These are phyloP conservation scores for Cladophialophora immunda DNA, from an alignment of 2,329 filamentous ascomycete species.

Conservation along the genomic window DNA sequence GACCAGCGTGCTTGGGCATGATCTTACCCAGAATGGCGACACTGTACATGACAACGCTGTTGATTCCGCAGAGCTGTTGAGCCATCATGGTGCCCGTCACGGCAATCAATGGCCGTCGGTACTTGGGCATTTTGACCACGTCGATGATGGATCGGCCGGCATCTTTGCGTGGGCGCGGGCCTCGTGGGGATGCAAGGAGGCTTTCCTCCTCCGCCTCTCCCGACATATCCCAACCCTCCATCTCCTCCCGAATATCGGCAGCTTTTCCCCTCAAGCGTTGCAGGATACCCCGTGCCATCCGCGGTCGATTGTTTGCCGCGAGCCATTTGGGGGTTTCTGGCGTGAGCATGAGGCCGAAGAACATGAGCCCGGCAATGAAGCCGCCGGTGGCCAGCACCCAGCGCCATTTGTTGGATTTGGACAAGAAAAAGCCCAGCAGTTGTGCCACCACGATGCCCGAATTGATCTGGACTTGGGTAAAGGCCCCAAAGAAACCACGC, in stretches of 20 bases:
- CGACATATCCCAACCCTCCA: slow-evolving; percentile 64
- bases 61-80: slow-evolving; percentile 93
- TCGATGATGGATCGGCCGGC: slow-evolving; percentile 65
- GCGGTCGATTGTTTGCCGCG: slow-evolving; percentile 69
- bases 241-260: slow-evolving; percentile 77
- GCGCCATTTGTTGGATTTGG: slow-evolving; percentile 80
- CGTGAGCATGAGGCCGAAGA: slow-evolving; percentile 72
- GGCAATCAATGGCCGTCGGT: slow-evolving; percentile 78
- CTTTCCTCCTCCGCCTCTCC: slow-evolving; percentile 38
- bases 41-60: slow-evolving; percentile 98
- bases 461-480: slow-evolving; percentile 95
- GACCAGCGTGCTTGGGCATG: slow-evolving; percentile 79
- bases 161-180: slow-evolving; percentile 66
- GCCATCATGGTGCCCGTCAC: slow-evolving; percentile 88
- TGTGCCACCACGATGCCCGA: slow-evolving; percentile 86
- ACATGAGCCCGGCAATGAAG: slow-evolving; percentile 72
- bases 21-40: slow-evolving; percentile 85
- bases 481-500: slow-evolving; percentile 79
- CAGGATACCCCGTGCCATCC: slow-evolving; percentile 72
- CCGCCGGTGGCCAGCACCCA: slow-evolving; percentile 80
- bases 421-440: slow-evolving; percentile 85
- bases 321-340: slow-evolving; percentile 91
- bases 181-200: slow-evolving; percentile 46
- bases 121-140: slow-evolving; percentile 71
- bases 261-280: slow-evolving; percentile 78